phyloP scores from a whole-genome alignment of 2,329 filamentous ascomycete species.

The Sclerotiophoma versabilis region DNA sequence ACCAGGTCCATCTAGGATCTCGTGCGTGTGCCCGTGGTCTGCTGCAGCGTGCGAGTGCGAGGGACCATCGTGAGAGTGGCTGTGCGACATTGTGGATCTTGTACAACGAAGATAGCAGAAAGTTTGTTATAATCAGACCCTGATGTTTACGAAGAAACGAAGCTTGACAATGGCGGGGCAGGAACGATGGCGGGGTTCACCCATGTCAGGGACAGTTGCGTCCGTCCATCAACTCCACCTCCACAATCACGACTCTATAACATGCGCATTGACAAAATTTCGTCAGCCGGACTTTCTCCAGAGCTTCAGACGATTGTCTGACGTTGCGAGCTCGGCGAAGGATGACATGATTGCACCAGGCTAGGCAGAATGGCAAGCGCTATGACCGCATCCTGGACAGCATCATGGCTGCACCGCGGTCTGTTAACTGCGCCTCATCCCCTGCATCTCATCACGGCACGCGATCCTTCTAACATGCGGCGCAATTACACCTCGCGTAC shows the following conservation, averaged over 20 bases:
- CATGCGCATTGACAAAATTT: background rate
- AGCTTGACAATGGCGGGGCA: conserved; percentile 32
- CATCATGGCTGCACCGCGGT: conserved; percentile 18
- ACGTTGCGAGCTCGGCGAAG: background rate
- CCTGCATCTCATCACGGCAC: conserved; percentile 25
- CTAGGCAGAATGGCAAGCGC: conserved; percentile 7
- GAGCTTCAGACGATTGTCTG: background rate
- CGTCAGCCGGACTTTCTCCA: too few relatives aligned
- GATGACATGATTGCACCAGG: conserved; percentile 8
- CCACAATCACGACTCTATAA: background rate
- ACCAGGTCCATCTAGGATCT: conserved; percentile 92
- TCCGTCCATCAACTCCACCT: conserved; percentile 9
- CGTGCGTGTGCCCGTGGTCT: conserved; percentile 93
- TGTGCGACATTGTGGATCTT: conserved; percentile 37
- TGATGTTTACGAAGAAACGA: conserved; percentile 13
- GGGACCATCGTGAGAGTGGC: conserved; percentile 42
- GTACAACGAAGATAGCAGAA: background rate
- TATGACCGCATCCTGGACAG: conserved; percentile 8
- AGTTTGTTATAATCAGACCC: conserved; percentile 5
- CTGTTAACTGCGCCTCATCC: conserved; percentile 12
- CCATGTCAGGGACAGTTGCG: background rate
- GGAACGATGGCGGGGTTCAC: conserved; percentile 25
- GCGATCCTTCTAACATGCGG: conserved; percentile 20
- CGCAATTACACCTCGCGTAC: conserved; percentile 20
- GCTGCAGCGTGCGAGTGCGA: conserved; percentile 62